A percentile compares a stretch with the other conserved stretches of the same genome.
These are phyloP conservation scores for Tieghemiomyces parasiticus DNA, from an alignment of 192 early-diverging fungal species.

Conservation along the genomic window DNA sequence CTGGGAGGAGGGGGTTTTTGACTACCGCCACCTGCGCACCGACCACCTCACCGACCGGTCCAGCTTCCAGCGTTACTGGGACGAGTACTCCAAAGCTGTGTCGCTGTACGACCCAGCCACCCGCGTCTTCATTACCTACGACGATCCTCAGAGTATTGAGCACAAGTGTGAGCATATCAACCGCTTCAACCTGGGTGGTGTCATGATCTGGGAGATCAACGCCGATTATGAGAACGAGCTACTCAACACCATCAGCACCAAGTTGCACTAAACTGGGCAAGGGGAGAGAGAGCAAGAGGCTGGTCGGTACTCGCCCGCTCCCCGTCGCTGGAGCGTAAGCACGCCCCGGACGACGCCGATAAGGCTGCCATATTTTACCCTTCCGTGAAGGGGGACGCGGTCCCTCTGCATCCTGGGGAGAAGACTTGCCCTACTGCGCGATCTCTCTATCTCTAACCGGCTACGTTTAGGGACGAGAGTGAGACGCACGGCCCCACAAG, in stretches of 20 bases:
- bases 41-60: conserved; percentile 29
- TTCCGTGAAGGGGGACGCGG: too few species aligned
- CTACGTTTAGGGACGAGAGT: too few species aligned
- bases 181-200: conserved; percentile 39
- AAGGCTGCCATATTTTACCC: too few species aligned
- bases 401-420: too few species aligned
- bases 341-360: too few species aligned
- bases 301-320: too few species aligned
- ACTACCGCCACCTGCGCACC: conserved; percentile 59
- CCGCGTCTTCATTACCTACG: conserved; percentile 68
- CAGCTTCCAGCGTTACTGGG: conserved; percentile 56
- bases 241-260: not conserved
- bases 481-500: too few species aligned
- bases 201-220: conserved; percentile 71
- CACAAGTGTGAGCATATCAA: conserved; percentile 52
- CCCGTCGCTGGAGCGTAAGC: too few species aligned
- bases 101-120: conserved; percentile 60
- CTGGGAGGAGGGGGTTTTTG: conserved; percentile 86
- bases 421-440: too few species aligned
- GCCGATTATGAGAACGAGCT: conserved; percentile 23
- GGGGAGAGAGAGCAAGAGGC: too few species aligned
- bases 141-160: conserved; percentile 44
- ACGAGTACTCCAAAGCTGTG: conserved; percentile 56
- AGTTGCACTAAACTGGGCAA: not conserved
- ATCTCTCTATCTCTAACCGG: too few species aligned